Evolutionary conservation across 2,329 filamentous ascomycete species (phyloP), one percentile per base, ranked within the genome.

Genomic region (Lithohypha guttulata): DNA sequence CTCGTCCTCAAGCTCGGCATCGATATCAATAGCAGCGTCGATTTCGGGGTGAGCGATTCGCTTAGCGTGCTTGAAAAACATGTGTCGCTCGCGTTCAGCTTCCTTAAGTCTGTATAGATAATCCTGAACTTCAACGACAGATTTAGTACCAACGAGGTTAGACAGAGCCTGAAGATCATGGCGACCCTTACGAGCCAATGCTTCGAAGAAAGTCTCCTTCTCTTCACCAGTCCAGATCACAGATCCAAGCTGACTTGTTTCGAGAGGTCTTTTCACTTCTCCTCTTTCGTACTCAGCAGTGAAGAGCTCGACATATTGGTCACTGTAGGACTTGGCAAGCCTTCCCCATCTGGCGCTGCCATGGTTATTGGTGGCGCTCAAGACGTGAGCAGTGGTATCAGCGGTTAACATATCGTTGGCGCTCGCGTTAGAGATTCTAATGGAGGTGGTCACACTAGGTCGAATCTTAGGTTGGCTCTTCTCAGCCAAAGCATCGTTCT

Each of bases 11-110:
- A 82, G 84, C 42, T 76, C 70, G 15, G 67, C 60, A 50, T 77
- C 75, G 18, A 94, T 60, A 55, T 95, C 85, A 1, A 72, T 54
- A 0, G 87, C 86, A 2, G 83, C 77, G 1, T 81, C 79, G 2
- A 84, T 62, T 39, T 85, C 76, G 8, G 65, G 62, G 38, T 69
- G 55, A 18, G 64, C 58, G 20, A 75, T 47, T 18, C 56, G 48
- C 53, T 63, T 56, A 4, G 59, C 53, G 28, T 57, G 51, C 36
- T 43, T 39, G 13, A 55, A 50, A 20, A 48, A 59, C 13, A 52
- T 44, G 47, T 63, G 63, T 26, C 67, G 61, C 15, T 59, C 54
- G 23, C 66, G 57, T 4, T 63, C 49, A 1, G 65, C 68, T 14
- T 68, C 62, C 7, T 76, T 65, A 4, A 95, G 66, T 1, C 82